phyloP scores from a whole-genome alignment of 345 rosid genomes.

The Eucalyptus shirleyi region DNA sequence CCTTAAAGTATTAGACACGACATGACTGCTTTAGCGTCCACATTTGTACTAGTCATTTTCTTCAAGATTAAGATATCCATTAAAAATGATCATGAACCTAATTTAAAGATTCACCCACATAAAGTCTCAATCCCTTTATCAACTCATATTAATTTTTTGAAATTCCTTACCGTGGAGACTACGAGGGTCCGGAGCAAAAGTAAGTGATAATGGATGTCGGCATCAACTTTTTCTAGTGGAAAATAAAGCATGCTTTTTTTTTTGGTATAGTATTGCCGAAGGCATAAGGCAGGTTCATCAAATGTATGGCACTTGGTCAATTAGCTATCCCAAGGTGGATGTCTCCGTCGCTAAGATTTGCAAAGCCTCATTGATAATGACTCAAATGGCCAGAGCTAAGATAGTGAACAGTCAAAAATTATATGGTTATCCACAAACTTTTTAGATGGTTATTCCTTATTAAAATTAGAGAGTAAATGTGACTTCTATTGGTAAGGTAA shows the following conservation, averaged over 20 bases:
- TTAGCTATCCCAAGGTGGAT: no score
- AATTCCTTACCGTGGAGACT: not conserved
- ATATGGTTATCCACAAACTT: not conserved
- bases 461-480: no score
- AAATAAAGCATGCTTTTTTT: no score
- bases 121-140: no score
- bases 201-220: not conserved
- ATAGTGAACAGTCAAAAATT: no score
- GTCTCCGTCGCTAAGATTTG: no score
- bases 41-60: not conserved
- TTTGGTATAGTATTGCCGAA: not conserved
- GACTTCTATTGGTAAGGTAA: no score
- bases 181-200: accelerated
- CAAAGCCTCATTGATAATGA: no score
- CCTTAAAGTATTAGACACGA: not conserved
- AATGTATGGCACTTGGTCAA: not conserved
- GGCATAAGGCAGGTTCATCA: not conserved
- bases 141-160: accelerated
- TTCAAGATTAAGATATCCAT: not conserved
- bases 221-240: not conserved
- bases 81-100: accelerated
- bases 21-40: not conserved
- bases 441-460: no score
- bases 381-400: no score
- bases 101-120: not conserved